phyloP scores from a whole-genome alignment of 768 basidiomycete species.

The Rhizopogon salebrosus region DNA sequence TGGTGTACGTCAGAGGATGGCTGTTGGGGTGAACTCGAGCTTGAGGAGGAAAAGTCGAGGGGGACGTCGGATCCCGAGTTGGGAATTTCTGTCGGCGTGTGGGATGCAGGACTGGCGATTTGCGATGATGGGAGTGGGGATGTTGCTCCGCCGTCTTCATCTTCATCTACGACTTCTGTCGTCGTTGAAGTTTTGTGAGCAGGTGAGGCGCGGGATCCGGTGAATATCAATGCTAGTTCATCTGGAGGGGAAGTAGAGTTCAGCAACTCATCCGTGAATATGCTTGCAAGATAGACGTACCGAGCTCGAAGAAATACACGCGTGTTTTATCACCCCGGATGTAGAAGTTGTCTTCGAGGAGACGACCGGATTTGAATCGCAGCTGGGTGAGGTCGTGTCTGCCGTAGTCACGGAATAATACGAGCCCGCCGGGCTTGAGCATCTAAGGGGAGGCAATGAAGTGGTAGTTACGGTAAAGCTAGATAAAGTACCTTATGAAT shows the following conservation, averaged over 20 bases:
- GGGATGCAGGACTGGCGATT: slow-evolving; percentile 1
- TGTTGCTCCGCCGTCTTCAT: slow-evolving; percentile 14
- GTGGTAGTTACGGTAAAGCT: background rate
- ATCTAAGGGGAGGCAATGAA: slow-evolving; percentile 47
- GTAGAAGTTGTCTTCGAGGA: slow-evolving; percentile 93
- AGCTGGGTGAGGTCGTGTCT: slow-evolving; percentile 93
- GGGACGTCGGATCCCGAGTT: background rate
- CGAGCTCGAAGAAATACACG: slow-evolving; percentile 93
- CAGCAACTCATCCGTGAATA: background rate
- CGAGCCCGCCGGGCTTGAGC: slow-evolving; percentile 81
- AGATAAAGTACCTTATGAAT: slow-evolving; percentile 54
- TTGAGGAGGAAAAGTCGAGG: background rate
- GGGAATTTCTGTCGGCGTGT: slow-evolving; percentile 8
- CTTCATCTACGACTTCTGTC: slow-evolving; percentile 32
- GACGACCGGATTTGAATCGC: slow-evolving; percentile 81
- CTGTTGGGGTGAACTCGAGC: background rate
- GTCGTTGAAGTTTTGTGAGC: slow-evolving; percentile 24
- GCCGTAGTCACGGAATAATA: slow-evolving; percentile 92
- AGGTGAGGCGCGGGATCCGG: slow-evolving; percentile 46
- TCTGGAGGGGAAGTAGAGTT: slow-evolving; percentile 36
- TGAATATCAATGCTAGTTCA: slow-evolving; percentile 76
- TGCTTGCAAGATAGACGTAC: slow-evolving; percentile 38
- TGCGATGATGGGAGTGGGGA: background rate
- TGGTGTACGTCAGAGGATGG: slow-evolving; percentile 28
- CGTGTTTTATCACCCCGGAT: slow-evolving; percentile 95